phyloP scores from a whole-genome alignment of 345 rosid species.

The Bretschneidera sinensis region DNA sequence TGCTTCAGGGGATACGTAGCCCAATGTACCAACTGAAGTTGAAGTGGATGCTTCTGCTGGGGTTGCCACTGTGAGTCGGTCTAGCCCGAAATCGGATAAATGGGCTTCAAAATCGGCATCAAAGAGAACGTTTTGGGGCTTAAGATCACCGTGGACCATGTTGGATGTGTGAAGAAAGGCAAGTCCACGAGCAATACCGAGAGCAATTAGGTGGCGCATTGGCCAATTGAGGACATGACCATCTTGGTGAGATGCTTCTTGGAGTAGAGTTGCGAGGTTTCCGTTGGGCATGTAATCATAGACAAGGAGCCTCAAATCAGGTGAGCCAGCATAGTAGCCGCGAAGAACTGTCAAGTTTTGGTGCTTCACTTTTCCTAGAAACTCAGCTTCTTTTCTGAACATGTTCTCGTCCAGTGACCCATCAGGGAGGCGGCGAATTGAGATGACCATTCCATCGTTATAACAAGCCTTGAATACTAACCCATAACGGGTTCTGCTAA shows the following conservation, averaged over 20 bases:
- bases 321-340: constrained; percentile 82
- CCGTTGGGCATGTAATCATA: constrained; percentile 98
- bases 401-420: constrained; percentile 59
- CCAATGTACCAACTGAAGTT: constrained; percentile 66
- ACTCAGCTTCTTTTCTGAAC: constrained; percentile 84
- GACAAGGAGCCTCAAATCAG: constrained; percentile 71
- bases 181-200: constrained; percentile 87
- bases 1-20: constrained; percentile 81
- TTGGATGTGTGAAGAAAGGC: constrained; percentile 75
- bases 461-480: constrained; percentile 83
- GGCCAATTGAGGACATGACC: constrained; percentile 99
- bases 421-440: constrained; percentile 66
- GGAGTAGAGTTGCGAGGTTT: constrained; percentile 84
- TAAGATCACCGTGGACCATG: constrained; percentile 83
- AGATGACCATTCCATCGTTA: constrained; percentile 87
- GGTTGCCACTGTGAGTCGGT: constrained; percentile 42
- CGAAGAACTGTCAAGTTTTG: constrained; percentile 81
- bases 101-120: constrained; percentile 98
- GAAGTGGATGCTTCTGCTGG: constrained; percentile 66
- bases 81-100: constrained; percentile 81
- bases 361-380: constrained; percentile 80
- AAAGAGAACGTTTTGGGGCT: constrained; percentile 86
- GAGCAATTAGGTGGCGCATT: constrained; percentile 96
- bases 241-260: constrained; percentile 96
- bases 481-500: constrained; percentile 69